Evolutionary conservation across 1,284 basidiomycete species (phyloP).

Genomic region (Rhodotorula sp.): DNA sequence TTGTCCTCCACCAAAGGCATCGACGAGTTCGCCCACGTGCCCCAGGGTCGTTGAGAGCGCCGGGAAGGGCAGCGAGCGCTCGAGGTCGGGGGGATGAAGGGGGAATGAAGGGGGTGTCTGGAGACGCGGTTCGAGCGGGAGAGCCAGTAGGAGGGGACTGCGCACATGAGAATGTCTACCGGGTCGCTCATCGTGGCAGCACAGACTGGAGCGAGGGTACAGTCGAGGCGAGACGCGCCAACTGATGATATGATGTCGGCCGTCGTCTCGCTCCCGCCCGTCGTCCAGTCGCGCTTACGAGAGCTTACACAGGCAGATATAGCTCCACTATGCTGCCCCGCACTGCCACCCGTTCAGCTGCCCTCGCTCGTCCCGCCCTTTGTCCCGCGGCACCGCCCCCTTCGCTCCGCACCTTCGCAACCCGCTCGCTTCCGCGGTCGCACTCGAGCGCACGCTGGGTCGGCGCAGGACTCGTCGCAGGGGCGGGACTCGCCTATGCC

Average conservation of each 20-base stretch:
- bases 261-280: not conserved
- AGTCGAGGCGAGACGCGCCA: not conserved
- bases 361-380: not conserved
- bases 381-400: not conserved
- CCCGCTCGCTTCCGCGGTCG: not conserved
- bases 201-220: not conserved
- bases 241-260: not conserved
- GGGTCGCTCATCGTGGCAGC: slow-evolving; percentile 16
- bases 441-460: not conserved
- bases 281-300: no score
- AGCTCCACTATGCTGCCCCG: not conserved
- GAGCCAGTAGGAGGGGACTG: not conserved
- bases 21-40: no score
- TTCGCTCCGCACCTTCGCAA: not conserved
- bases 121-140: not conserved
- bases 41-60: not conserved
- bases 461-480: not conserved
- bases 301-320: no score
- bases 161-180: slow-evolving; percentile 33
- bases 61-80: not conserved
- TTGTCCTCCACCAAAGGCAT: no score
- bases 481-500: not conserved
- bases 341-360: not conserved
- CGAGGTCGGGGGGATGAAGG: not conserved
- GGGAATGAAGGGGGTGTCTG: not conserved